These are phyloP conservation scores for Beta corolliflora DNA, from an alignment of 179 eudicot genomes.

Conservation along the genomic window DNA sequence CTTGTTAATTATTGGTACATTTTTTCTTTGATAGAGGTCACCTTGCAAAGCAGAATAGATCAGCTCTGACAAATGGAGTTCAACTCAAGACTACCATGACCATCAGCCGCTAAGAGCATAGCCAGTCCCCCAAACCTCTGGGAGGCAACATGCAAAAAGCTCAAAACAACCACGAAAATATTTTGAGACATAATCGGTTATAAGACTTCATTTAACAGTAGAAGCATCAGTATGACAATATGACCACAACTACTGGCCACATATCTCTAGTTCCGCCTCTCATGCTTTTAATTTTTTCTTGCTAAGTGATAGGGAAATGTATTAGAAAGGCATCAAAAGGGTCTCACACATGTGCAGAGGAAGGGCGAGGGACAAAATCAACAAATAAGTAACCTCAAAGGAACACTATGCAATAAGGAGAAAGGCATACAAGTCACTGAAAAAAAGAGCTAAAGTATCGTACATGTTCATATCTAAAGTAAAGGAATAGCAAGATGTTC, in stretches of 20 bases:
- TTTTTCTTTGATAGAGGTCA: neutral
- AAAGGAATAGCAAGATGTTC: neutral
- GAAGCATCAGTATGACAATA: neutral
- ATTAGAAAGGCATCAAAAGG: neutral
- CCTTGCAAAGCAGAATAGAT: neutral
- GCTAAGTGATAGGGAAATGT: neutral
- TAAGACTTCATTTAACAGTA: neutral
- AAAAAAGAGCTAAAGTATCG: neutral
- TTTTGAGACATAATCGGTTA: neutral
- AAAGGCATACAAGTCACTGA: neutral
- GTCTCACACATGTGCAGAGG: neutral
- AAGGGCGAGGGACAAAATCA: neutral
- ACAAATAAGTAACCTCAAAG: neutral
- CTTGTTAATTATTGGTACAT: neutral
- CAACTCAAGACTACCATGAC: neutral
- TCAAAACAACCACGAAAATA: neutral
- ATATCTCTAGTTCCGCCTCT: neutral
- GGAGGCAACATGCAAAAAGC: neutral
- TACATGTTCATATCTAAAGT: neutral
- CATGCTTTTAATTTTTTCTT: neutral
- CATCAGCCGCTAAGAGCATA: neutral
- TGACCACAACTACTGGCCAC: neutral
- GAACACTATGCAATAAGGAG: neutral
- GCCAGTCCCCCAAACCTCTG: neutral
- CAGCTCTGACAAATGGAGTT: neutral